Percentiles rank a stretch among this genome's conserved stretches.
Conservation (phyloP, 805 yeast species). For the Myxozyma mucilagina region DNA sequence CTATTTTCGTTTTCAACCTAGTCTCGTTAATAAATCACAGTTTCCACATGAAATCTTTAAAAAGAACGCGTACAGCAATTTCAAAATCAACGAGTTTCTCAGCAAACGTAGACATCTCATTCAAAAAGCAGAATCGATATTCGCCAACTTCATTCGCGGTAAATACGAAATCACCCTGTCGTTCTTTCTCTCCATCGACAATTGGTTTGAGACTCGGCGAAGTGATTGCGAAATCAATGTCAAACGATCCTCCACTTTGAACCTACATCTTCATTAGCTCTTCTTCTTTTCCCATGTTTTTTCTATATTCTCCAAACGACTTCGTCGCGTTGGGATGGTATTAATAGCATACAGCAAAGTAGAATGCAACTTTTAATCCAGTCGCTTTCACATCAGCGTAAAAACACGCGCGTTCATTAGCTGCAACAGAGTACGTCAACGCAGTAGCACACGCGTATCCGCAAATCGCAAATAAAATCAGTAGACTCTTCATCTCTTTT, state of each 20-base stretch:
- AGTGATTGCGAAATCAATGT: slow-evolving; percentile 63
- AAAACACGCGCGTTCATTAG: slow-evolving; percentile 72
- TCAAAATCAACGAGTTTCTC: slow-evolving; percentile 86
- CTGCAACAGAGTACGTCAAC: slow-evolving; percentile 70
- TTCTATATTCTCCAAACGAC: background rate
- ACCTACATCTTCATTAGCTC: slow-evolving; percentile 37
- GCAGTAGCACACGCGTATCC: slow-evolving; percentile 39
- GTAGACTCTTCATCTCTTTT: background rate
- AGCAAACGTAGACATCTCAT: slow-evolving; percentile 77
- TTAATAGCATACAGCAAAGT: slow-evolving; percentile 59
- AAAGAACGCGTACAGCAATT: slow-evolving; percentile 45
- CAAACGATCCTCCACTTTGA: slow-evolving; percentile 76
- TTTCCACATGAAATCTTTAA: background rate
- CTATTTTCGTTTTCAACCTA: slow-evolving; percentile 47
- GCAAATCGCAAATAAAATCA: background rate
- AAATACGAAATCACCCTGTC: slow-evolving; percentile 79
- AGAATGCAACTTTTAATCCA: slow-evolving; percentile 64
- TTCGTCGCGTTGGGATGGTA: background rate
- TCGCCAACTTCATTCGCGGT: slow-evolving; percentile 69
- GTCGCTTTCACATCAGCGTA: slow-evolving; percentile 65
- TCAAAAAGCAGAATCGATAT: slow-evolving; percentile 82
- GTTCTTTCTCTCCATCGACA: slow-evolving; percentile 57
- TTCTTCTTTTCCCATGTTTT: no score
- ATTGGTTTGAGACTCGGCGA: slow-evolving; percentile 59
- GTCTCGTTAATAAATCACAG: background rate